phyloP scores from a whole-genome alignment of 2,329 filamentous ascomycete genomes.

The Pyrenochaeta sp. region DNA sequence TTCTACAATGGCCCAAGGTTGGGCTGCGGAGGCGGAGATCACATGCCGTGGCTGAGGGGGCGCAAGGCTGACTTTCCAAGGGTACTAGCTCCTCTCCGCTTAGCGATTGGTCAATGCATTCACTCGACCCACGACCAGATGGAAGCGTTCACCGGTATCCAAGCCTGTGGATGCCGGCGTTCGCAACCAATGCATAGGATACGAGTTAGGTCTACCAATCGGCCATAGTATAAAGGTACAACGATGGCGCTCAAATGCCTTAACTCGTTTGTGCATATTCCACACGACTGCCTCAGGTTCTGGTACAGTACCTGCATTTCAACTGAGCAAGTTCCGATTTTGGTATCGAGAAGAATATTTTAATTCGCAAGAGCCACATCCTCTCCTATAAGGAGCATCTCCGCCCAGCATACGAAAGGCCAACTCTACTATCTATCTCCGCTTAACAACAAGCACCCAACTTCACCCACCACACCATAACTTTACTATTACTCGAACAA shows the following conservation, averaged over 20 bases:
- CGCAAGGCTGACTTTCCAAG: slow-evolving; percentile 24
- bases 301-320: not conserved
- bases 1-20: not conserved
- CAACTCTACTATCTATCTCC: not conserved
- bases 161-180: not conserved
- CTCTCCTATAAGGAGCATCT: not conserved
- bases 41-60: slow-evolving; percentile 14
- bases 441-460: not conserved
- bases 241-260: slow-evolving; percentile 1
- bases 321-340: not conserved
- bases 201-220: not conserved
- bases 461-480: not conserved
- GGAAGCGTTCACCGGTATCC: slow-evolving; percentile 11
- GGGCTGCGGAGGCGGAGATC: not conserved
- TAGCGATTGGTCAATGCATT: slow-evolving; percentile 7
- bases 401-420: not conserved
- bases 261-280: not conserved
- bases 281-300: not conserved
- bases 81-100: not conserved
- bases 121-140: slow-evolving; percentile 3
- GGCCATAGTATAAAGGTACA: slow-evolving; percentile 7
- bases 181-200: not conserved
- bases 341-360: not conserved
- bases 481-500: not conserved
- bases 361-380: not conserved